phyloP scores from a whole-genome alignment of 2,329 filamentous ascomycete species.

The Leptoxyphium fumago region DNA sequence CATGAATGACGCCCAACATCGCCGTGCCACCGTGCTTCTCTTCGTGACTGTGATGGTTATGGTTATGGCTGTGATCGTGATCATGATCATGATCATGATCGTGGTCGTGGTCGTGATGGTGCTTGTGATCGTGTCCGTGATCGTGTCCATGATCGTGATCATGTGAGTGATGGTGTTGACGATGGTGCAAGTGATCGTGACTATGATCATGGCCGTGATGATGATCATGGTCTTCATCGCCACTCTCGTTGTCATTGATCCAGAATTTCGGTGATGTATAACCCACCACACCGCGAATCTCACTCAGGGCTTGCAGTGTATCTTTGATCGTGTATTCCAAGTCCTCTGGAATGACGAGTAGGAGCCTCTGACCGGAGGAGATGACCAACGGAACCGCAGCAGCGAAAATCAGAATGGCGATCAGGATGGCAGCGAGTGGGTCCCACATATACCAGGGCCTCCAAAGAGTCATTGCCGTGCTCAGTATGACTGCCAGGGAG shows the following conservation, averaged over 20 bases:
- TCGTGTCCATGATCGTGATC: conserved; percentile 14
- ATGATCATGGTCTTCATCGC: conserved; percentile 21
- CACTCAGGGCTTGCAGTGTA: conserved; percentile 67
- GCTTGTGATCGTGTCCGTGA: conserved; percentile 20
- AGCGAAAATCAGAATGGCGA: conserved; percentile 83
- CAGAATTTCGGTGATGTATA: conserved; percentile 87
- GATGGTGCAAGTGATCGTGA: conserved; percentile 20
- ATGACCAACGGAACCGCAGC: conserved; percentile 79
- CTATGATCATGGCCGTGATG: conserved; percentile 7
- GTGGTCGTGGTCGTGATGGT: conserved; percentile 17
- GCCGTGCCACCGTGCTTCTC: conserved; percentile 20
- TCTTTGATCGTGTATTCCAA: conserved; percentile 81
- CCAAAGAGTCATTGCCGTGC: conserved; percentile 73
- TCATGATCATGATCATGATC: conserved; percentile 16
- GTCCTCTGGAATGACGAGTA: conserved; percentile 72
- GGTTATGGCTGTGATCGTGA: conserved; percentile 10
- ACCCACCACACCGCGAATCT: conserved; percentile 67
- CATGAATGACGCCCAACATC: conserved; percentile 72
- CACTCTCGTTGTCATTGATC: conserved; percentile 54
- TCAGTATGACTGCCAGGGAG: conserved; percentile 85
- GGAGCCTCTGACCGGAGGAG: conserved; percentile 65
- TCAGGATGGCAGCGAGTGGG: conserved; percentile 82
- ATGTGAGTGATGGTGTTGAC: conserved; percentile 17
- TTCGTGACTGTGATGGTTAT: conserved; percentile 2
- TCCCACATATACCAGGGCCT: conserved; percentile 91